Base-by-base conservation (phyloP, 139 green algal species). In the Penium margaritaceum region DNA sequence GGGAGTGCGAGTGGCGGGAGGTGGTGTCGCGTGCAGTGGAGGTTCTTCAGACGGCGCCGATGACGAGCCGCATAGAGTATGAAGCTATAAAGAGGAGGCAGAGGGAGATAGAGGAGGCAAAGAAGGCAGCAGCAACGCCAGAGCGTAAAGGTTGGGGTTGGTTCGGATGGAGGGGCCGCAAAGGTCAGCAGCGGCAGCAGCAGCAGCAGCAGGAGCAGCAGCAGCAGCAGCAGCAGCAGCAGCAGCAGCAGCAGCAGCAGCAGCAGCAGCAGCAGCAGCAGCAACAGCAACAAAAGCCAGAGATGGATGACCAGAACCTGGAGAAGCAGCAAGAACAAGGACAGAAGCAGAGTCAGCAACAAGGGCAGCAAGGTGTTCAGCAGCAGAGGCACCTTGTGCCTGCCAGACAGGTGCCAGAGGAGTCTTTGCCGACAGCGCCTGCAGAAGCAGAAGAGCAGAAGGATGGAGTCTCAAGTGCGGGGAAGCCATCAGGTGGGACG, bases 21-120 rank as follows among this genome's bases (percentile, higher is more conserved):
- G 36, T 80, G 33, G 38, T 80, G 47, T 5, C 12, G 27, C 72
- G 83, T 24, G 74, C 69, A 64, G 72, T 35, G 37, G 65, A 35
- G 38, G 74, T 72, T 9, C n/a, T 80, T 27, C 5, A 68, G 19
- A 24, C 33, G 24, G n/a, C 62, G 35, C 71, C 71, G 19, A 64
- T n/a, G 33, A 38, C 66, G 4, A 64, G 33, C 5, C 30, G 65
- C 34, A n/a, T 37, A 27, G 36, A 58, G 19, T 73, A 57, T 5
- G 66, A 27, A n/a, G 66, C n/a, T 17, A 36, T 60, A 19, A 37
- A 43, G 21, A 73, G 44, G 54, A 33, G 24, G 17, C 27, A 73
- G 51, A 15, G 36, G 30, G 66, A 73, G 54, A 60, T 34, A 21
- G 44, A 63, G 54, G 36, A 27, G 66, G n/a, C n/a, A n/a, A 35